Base-by-base conservation (phyloP, 2,329 filamentous ascomycete species). In the Verticillium nubilum region DNA sequence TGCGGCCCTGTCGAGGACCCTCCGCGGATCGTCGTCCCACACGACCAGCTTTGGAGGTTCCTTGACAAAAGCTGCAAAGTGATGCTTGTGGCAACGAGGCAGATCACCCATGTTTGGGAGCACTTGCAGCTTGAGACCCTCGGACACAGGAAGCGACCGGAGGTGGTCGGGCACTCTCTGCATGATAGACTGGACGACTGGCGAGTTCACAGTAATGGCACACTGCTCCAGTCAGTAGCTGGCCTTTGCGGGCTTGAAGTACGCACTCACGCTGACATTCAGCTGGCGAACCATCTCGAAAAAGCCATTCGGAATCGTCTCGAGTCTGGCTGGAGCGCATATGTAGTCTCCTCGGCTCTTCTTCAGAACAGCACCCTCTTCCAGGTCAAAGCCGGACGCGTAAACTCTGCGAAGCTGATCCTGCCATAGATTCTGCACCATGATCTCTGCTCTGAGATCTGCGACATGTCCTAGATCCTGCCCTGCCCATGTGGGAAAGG, bases 141-240 rank as follows among this genome's bases (percentile, higher is more conserved):
- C 75, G 23, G 78, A 72, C 13, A 89, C 74, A 9, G 86, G 84
- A 10, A 89, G 82, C 63, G 81, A 86, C 10, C 25, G 37, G 19
- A 56, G 23, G 17, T 28, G 15, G 17, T n/a, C 23, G 9, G 54
- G 54, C 15, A 56, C 23, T 3, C 35, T 35, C 17, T 82, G 74
- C 26, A 76, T 64, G 62, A 89, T 80, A 33, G 86, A 77, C 64
- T 83, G 81, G 67, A 88, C 85, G 53, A 88, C 80, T 62, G 80
- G 77, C 3, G 86, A 88, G 68, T 84, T 86, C 62, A 89, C 78
- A 2, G 86, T 89, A 80, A 89, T 86, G 56, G 86, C 86, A 65
- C 80, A 84, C 82, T 87, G 54, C 6, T 7, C 10, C 33, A 26
- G 33, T 56, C 17, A 35, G 54, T 15, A 17, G 13, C 17, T 26